Conservation (phyloP, 2,329 filamentous ascomycete genomes). For the Fusarium domesticum region DNA sequence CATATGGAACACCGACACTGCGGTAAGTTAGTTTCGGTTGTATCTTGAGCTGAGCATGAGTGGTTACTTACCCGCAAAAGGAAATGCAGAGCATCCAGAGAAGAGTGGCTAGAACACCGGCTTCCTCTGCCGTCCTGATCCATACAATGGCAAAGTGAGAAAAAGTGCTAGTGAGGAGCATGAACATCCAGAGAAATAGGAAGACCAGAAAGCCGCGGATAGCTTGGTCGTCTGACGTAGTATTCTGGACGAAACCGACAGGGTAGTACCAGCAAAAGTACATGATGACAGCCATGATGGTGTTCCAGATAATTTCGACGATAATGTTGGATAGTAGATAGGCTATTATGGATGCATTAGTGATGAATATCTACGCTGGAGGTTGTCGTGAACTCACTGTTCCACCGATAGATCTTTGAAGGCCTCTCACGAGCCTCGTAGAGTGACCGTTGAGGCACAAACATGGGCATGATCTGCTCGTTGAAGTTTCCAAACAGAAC, state of each 20-base stretch:
- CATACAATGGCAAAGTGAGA: slow-evolving; percentile 26
- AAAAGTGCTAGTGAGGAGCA: slow-evolving; percentile 29
- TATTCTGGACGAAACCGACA: slow-evolving; percentile 28
- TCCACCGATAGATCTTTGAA: slow-evolving; percentile 55
- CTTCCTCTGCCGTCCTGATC: slow-evolving; percentile 22
- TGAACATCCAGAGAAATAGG: slow-evolving; percentile 25
- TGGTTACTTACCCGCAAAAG: slow-evolving; percentile 37
- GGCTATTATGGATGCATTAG: slow-evolving; percentile 7
- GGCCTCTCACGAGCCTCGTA: slow-evolving; percentile 69
- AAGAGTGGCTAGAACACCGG: slow-evolving; percentile 39
- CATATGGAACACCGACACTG: slow-evolving; percentile 58
- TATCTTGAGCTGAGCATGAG: slow-evolving; percentile 28
- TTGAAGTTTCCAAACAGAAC: slow-evolving; percentile 62
- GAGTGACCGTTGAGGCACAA: slow-evolving; percentile 62
- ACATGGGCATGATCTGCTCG: slow-evolving; percentile 68
- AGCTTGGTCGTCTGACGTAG: slow-evolving; percentile 17
- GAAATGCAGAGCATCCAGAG: slow-evolving; percentile 28
- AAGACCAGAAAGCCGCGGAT: slow-evolving; percentile 27
- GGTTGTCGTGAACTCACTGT: slow-evolving; percentile 9
- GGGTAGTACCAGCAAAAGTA: slow-evolving; percentile 32
- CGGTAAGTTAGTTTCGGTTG: background rate
- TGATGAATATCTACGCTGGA: too few relatives aligned
- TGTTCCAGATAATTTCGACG: slow-evolving; percentile 26
- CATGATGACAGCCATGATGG: slow-evolving; percentile 21
- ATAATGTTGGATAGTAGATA: slow-evolving; percentile 26